Conservation (phyloP, 805 yeast genomes). For the Suhomyces sp. region DNA sequence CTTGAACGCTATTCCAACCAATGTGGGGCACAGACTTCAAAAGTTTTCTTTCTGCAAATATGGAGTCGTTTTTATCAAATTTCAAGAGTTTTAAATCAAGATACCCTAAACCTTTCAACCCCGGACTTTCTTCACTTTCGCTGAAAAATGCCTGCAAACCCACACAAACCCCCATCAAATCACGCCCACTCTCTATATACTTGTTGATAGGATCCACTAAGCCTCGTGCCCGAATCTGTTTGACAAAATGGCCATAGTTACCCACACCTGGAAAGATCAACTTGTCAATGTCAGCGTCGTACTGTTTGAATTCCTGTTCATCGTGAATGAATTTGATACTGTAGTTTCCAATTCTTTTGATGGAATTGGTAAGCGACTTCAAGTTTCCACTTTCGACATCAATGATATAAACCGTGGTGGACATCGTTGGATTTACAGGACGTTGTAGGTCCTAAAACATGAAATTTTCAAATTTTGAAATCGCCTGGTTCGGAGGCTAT, state of each 20-base stretch:
- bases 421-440: slow-evolving; percentile 14
- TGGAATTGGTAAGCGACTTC: slow-evolving; percentile 85
- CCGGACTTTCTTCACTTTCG: slow-evolving; percentile 73
- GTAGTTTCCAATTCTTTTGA: slow-evolving; percentile 69
- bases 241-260: slow-evolving; percentile 90
- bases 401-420: slow-evolving; percentile 58
- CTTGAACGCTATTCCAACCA: slow-evolving; percentile 78
- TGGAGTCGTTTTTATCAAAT: slow-evolving; percentile 48
- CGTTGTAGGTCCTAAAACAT: background rate
- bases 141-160: slow-evolving; percentile 86
- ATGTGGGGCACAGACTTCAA: slow-evolving; percentile 91
- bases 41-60: slow-evolving; percentile 23
- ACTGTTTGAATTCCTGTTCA: slow-evolving; percentile 50
- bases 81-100: slow-evolving; percentile 48
- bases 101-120: slow-evolving; percentile 51
- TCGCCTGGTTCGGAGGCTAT: background rate
- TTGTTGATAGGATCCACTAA: slow-evolving; percentile 63
- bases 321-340: slow-evolving; percentile 59
- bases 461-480: background rate
- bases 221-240: slow-evolving; percentile 58
- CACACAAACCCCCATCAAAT: slow-evolving; percentile 96
- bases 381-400: slow-evolving; percentile 95
- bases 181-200: slow-evolving; percentile 75
- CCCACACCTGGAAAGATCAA: slow-evolving; percentile 96
- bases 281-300: slow-evolving; percentile 46